phyloP scores from a whole-genome alignment of 1,284 basidiomycete genomes.

The Pseudozyma sp. region DNA sequence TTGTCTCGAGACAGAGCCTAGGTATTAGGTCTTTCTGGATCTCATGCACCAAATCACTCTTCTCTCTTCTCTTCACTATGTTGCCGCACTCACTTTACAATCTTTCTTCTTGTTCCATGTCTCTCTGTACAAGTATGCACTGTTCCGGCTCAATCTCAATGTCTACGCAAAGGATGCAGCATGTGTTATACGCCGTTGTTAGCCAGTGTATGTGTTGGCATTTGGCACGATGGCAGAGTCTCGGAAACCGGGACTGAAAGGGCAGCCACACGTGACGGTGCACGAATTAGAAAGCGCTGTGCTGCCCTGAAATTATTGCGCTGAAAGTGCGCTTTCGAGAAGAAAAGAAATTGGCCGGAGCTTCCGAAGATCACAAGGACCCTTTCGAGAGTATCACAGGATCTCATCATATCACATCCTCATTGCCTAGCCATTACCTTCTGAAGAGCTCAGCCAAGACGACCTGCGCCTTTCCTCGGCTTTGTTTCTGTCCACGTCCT shows the following conservation, averaged over 20 bases:
- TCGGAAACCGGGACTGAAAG: no score
- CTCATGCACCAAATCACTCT: background rate
- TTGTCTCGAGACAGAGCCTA: no score
- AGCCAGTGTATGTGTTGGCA: conserved; percentile 12
- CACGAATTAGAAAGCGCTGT: conserved; percentile 8
- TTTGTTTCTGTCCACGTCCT: background rate
- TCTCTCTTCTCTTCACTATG: background rate
- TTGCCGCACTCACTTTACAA: background rate
- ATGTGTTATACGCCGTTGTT: no score
- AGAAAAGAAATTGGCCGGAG: conserved; percentile 26
- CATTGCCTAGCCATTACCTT: background rate
- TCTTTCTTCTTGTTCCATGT: background rate
- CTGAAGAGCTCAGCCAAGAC: background rate
- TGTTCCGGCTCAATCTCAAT: conserved; percentile 4
- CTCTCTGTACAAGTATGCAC: conserved; percentile 46
- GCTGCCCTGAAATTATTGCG: conserved; percentile 18
- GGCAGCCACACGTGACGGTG: conserved; percentile 25
- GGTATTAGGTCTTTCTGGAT: no score
- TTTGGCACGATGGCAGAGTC: background rate
- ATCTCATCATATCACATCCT: background rate
- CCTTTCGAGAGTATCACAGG: conserved; percentile 11
- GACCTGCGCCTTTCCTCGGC: no score
- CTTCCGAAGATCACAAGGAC: conserved; percentile 27
- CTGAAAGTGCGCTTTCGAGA: conserved; percentile 2
- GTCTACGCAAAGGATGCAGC: no score